These are phyloP conservation scores for Botryosphaeria dothidea DNA, from an alignment of 2,329 filamentous ascomycete species.

Conservation along the genomic window DNA sequence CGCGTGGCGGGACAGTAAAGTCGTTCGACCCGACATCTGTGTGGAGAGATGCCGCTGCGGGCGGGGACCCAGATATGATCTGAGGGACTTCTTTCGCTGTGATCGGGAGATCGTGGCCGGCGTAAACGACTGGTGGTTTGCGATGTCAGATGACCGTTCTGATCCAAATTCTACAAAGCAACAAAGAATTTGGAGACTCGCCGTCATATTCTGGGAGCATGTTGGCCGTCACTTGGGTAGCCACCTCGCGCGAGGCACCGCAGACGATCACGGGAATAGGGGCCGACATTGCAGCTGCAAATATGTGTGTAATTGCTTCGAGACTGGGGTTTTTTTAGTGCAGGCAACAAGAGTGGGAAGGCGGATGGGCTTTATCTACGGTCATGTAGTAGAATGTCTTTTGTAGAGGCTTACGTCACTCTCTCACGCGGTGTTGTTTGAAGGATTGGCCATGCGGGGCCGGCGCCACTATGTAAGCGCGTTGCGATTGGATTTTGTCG, in stretches of 20 bases:
- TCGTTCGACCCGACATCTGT: not conserved
- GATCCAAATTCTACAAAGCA: too few species aligned
- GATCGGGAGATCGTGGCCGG: not conserved
- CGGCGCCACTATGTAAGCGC: too few species aligned
- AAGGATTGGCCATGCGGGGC: too few species aligned
- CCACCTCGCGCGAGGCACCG: not conserved
- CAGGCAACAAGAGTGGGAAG: too few species aligned
- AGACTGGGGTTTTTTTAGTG: too few species aligned
- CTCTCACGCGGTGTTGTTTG: too few species aligned
- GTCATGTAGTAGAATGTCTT: too few species aligned
- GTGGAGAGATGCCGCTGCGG: not conserved
- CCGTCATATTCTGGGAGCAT: not conserved
- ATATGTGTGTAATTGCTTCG: too few species aligned
- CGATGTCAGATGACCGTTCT: not conserved
- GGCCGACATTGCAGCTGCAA: not conserved
- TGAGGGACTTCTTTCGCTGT: not conserved
- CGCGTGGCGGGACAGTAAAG: not conserved
- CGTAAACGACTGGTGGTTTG: not conserved
- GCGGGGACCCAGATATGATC: not conserved
- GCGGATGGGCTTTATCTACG: too few species aligned
- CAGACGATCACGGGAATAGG: not conserved
- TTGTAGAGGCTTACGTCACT: too few species aligned
- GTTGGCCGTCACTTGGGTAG: not conserved
- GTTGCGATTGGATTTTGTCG: too few species aligned
- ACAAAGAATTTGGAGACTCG: not conserved